Percentiles rank a stretch among this genome's conserved stretches.
Conservation (phyloP, 1,139 yeast species). For the Hansenula sp. region DNA sequence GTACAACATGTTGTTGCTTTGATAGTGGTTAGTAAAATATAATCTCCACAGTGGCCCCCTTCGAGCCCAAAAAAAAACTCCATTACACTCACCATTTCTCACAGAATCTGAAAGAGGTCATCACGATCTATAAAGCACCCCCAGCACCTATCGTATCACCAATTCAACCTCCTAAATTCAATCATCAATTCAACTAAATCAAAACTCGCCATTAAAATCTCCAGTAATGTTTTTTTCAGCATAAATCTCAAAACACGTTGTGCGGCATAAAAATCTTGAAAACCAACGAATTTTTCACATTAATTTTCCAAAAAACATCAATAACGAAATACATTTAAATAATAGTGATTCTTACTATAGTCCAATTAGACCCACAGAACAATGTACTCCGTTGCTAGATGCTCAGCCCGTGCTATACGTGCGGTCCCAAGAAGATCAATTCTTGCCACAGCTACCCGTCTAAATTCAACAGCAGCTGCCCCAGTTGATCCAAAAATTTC, state of each 20-base stretch:
- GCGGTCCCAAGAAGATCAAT: constrained; percentile 13
- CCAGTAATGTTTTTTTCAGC: too few relatives aligned
- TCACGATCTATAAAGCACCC: constrained; percentile 22
- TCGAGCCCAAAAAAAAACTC: constrained; percentile 1
- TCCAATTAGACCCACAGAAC: neutral
- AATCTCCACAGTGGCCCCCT: too few relatives aligned
- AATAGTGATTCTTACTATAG: too few relatives aligned
- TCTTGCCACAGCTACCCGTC: constrained; percentile 14
- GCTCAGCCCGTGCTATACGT: constrained; percentile 21
- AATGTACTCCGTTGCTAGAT: constrained; percentile 19
- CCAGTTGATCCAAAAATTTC: constrained; percentile 86
- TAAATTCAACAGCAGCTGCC: too few relatives aligned
- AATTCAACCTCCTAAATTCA: too few relatives aligned
- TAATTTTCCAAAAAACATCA: constrained; percentile 4
- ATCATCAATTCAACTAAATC: neutral
- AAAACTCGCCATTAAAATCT: too few relatives aligned
- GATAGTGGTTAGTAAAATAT: neutral
- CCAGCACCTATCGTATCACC: neutral
- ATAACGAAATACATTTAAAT: constrained; percentile 1
- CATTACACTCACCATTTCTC: constrained; percentile 58
- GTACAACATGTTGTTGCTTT: constrained; percentile 89
- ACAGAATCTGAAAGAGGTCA: constrained; percentile 92
- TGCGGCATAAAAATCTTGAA: neutral
- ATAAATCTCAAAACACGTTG: neutral
- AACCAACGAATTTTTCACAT: constrained; percentile 3